Evolutionary conservation across 306 rosid species (phyloP).

Genomic region (Sindora glabra): DNA sequence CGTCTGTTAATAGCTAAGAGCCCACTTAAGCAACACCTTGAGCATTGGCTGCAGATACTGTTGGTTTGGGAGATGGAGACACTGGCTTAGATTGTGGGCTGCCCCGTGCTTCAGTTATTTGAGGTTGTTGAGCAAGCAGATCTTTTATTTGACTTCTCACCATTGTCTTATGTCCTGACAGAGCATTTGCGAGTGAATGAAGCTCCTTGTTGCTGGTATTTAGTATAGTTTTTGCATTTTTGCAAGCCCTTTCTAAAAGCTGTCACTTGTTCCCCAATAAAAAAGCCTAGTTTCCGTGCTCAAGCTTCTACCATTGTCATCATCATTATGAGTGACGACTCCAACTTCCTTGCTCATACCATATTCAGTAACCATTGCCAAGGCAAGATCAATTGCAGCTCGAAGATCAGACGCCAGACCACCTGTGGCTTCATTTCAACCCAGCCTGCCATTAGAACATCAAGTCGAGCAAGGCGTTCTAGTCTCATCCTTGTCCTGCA

Average conservation of each 20-base stretch:
- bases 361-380: too few species aligned
- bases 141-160: slow-evolving; percentile 62
- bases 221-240: slow-evolving; percentile 79
- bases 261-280: slow-evolving; percentile 77
- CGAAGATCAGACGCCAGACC: slow-evolving; percentile 73
- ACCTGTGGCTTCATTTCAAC: slow-evolving; percentile 77
- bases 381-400: slow-evolving; percentile 66
- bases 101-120: slow-evolving; percentile 32
- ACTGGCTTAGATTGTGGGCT: slow-evolving; percentile 49
- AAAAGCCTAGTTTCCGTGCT: slow-evolving; percentile 89
- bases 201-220: slow-evolving; percentile 69
- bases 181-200: slow-evolving; percentile 78
- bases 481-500: slow-evolving; percentile 72
- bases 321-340: slow-evolving; percentile 62
- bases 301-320: slow-evolving; percentile 80
- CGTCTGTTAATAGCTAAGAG: slow-evolving; percentile 34
- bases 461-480: slow-evolving; percentile 72
- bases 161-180: slow-evolving; percentile 71
- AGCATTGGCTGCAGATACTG: slow-evolving; percentile 64
- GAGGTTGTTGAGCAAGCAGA: slow-evolving; percentile 44
- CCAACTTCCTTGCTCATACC: too few species aligned
- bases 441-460: slow-evolving; percentile 85
- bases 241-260: slow-evolving; percentile 61
- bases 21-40: slow-evolving; percentile 68
- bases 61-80: slow-evolving; percentile 58